Evolutionary conservation across 441 rosid genomes (phyloP), one percentile per base, ranked within the genome.

Genomic region (Populus trichocarpa): DNA sequence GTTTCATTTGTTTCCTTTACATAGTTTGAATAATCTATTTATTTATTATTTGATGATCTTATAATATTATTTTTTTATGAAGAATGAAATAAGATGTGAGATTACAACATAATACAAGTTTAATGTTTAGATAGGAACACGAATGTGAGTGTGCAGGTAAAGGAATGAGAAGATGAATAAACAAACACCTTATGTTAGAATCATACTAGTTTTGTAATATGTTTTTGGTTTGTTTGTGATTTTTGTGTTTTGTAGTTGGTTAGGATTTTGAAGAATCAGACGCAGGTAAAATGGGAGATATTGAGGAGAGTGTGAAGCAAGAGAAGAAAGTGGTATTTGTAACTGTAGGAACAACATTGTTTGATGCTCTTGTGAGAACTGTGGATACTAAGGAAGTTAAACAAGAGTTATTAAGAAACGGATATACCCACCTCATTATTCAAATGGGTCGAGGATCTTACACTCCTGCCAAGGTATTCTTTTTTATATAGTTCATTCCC

Each of bases 301-400:
- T 7, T 7, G 80, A 71, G 57, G 80, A 83, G 70, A 75, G 32
- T 64, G 65, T 9, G 70, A 80, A 74, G 69, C 76, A 71, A 25
- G 85, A 88, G 82, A 87, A 63, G 69, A 83, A 80, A 79, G 46
- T 73, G 36, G 98, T 91, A 26, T 96, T 96, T 78, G 93, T 92
- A 76, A 96, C 99, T 0, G 98, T 94, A 26, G 97, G 98, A 70
- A 96, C 98, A 13, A 96, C 99, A 16, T 81, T 91, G 79, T 96
- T 95, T 38, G 99, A 93, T 85, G 89, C 88, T 16, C 93, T 96
- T 25, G 96, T 90, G 32, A 86, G 81, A 81, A 91, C 85, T 1
- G 89, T 85, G 75, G 94, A 90, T 72, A 83, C 84, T 67, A 77
- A 67, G 75, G 81, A 87, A 70, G 88, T 92, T 28, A 89, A 87